Evolutionary conservation across 2,329 filamentous ascomycete genomes (phyloP).

Genomic region (Penicillium sp.): DNA sequence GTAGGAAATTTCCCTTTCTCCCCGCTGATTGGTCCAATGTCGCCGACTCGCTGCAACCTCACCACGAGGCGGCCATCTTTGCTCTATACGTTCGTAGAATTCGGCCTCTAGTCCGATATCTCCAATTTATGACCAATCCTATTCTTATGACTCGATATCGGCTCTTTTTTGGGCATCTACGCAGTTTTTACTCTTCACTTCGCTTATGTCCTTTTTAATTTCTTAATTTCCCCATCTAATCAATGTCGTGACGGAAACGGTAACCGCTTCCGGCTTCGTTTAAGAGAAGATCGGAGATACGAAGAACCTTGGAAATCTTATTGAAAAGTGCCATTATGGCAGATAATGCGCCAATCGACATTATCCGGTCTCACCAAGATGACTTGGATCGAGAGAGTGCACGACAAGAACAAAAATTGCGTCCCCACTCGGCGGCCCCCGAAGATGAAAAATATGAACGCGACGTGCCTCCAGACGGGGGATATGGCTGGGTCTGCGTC

Average conservation of each 20-base stretch:
- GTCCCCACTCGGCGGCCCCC: slow-evolving; percentile 1
- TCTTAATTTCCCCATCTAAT: background rate
- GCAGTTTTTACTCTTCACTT: background rate
- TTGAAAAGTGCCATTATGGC: slow-evolving; percentile 25
- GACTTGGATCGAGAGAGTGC: slow-evolving; percentile 11
- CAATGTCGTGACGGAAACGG: slow-evolving; percentile 14
- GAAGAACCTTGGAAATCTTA: background rate
- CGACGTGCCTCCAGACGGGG: slow-evolving; percentile 54
- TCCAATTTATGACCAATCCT: slow-evolving; percentile 2
- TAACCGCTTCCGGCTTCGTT: background rate
- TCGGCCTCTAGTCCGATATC: slow-evolving; percentile 19
- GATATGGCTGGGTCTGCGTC: slow-evolving; percentile 66
- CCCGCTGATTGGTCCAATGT: slow-evolving; percentile 14
- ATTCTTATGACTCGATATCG: background rate
- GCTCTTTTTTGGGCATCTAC: no score
- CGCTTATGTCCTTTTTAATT: background rate
- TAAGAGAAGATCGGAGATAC: no score
- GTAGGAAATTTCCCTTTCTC: background rate
- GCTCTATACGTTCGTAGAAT: background rate
- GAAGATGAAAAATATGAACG: slow-evolving; percentile 34
- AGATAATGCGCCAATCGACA: slow-evolving; percentile 35
- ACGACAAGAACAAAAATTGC: slow-evolving; percentile 12
- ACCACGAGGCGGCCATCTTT: slow-evolving; percentile 7
- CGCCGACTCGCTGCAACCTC: slow-evolving; percentile 6
- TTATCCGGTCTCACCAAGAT: slow-evolving; percentile 26